Evolutionary conservation across 2,329 filamentous ascomycete species (phyloP).

Genomic region (Pseudogymnoascus sp.): DNA sequence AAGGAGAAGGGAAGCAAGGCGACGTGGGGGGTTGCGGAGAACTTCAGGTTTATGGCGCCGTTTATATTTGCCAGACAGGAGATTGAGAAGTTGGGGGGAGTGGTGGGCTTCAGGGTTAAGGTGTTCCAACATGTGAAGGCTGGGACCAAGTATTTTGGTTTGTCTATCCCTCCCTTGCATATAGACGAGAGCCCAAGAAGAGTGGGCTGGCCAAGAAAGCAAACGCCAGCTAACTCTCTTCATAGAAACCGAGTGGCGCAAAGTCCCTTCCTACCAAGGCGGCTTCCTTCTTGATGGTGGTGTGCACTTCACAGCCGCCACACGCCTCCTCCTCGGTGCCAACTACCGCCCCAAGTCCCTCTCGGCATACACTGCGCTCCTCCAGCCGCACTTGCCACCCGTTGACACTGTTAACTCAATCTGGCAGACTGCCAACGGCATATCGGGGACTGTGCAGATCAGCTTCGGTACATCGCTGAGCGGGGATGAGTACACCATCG

Average conservation of each 20-base stretch:
- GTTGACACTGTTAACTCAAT: conserved; percentile 27
- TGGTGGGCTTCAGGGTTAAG: conserved; percentile 45
- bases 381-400: conserved; percentile 24
- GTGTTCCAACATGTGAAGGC: conserved; percentile 36
- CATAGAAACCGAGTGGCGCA: conserved; percentile 51
- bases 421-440: conserved; percentile 25
- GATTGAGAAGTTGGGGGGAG: conserved; percentile 43
- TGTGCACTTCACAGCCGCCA: conserved; percentile 60
- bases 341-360: conserved; percentile 19
- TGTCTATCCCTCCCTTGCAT: background rate
- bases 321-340: conserved; percentile 48
- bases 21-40: conserved; percentile 60
- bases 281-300: conserved; percentile 71
- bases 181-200: background rate
- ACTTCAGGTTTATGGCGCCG: conserved; percentile 56
- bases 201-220: background rate
- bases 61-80: conserved; percentile 44
- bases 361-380: conserved; percentile 22
- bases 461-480: conserved; percentile 26
- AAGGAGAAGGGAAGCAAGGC: conserved; percentile 24
- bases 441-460: conserved; percentile 25
- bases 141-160: conserved; percentile 39
- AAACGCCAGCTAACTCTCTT: conserved; percentile 10
- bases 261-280: conserved; percentile 61
- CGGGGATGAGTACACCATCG: conserved; percentile 24